phyloP scores from a whole-genome alignment of 1,284 basidiomycete species.

The Trichosporon coremiiforme region DNA sequence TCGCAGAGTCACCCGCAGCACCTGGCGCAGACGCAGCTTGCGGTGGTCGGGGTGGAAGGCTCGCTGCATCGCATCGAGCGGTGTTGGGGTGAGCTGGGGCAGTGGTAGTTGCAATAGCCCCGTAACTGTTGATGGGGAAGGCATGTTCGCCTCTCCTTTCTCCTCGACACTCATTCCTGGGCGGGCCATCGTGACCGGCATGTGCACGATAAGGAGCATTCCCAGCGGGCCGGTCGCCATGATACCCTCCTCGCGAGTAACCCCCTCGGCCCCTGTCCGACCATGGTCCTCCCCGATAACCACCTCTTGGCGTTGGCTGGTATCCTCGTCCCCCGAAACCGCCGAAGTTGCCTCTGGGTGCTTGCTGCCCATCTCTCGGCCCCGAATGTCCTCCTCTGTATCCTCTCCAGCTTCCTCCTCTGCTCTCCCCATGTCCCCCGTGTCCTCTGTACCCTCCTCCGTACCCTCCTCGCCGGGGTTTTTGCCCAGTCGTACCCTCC shows the following conservation, averaged over 20 bases:
- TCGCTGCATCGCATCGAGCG: background rate
- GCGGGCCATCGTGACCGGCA: background rate
- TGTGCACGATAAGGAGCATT: background rate
- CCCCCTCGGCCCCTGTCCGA: background rate
- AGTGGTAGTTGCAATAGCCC: background rate
- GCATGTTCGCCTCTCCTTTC: background rate
- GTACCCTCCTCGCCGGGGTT: background rate
- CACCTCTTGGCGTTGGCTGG: background rate
- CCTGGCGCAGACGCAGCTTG: background rate
- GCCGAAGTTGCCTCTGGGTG: background rate
- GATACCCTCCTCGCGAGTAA: background rate
- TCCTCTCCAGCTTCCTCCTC: background rate
- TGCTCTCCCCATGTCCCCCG: background rate
- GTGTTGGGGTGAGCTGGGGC: background rate
- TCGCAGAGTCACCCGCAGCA: background rate
- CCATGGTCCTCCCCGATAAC: background rate
- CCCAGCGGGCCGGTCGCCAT: background rate
- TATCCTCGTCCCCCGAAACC: constrained; percentile 1
- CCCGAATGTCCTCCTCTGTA: background rate
- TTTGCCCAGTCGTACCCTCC: background rate
- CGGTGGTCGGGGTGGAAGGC: background rate
- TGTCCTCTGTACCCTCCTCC: background rate
- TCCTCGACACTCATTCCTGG: background rate
- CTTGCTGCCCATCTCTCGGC: background rate
- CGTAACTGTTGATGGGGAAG: background rate